Percentiles rank a stretch among this genome's conserved stretches.
Conservation (phyloP, 108 stramenopile genomes). For the Skeletonema grethae region DNA sequence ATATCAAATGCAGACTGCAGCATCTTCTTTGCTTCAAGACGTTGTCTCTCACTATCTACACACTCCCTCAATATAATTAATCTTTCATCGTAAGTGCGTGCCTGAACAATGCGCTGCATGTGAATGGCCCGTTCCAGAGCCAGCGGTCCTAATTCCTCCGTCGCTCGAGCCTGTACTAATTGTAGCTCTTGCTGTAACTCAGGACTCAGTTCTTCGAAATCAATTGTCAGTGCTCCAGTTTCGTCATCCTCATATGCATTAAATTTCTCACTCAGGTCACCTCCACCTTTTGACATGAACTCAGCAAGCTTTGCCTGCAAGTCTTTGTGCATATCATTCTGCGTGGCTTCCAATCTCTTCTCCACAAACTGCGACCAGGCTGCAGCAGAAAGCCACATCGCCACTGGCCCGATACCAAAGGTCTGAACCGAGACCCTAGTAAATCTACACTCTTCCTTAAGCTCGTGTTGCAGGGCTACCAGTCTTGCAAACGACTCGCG, state of each 20-base stretch:
- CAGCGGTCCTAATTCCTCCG: conserved; percentile 36
- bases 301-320: conserved; percentile 38
- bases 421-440: conserved; percentile 28
- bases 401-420: conserved; percentile 35
- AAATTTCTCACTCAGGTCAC: not conserved
- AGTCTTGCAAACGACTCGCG: conserved; percentile 36
- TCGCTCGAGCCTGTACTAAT: conserved; percentile 36
- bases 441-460: conserved; percentile 41
- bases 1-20: conserved; percentile 24
- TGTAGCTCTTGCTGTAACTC: conserved; percentile 43
- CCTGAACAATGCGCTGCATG: conserved; percentile 43
- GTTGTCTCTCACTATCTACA: conserved; percentile 35
- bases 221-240: conserved; percentile 26
- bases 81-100: conserved; percentile 29
- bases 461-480: conserved; percentile 43
- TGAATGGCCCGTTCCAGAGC: conserved; percentile 46
- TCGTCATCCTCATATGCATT: conserved; percentile 10
- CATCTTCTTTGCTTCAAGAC: conserved; percentile 46
- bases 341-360: conserved; percentile 40
- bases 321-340: conserved; percentile 46
- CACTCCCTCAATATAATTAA: conserved; percentile 37
- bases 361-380: conserved; percentile 47
- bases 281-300: conserved; percentile 20
- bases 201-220: conserved; percentile 44
- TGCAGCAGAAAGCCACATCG: conserved; percentile 40